Conservation (phyloP, 2,329 filamentous ascomycete genomes). For the Onygena corvina region DNA sequence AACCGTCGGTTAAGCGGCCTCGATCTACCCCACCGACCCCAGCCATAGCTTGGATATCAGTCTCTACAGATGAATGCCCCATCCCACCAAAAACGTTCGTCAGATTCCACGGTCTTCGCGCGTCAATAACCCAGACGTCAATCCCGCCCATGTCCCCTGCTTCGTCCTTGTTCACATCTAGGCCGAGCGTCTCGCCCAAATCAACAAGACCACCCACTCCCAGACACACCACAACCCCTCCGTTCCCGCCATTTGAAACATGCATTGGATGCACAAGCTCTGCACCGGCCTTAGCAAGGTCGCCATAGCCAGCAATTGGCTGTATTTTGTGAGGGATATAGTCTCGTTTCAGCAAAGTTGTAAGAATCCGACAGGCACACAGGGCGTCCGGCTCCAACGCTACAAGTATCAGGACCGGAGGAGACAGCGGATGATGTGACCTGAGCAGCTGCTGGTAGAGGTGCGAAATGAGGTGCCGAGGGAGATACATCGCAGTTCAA, state of each 20-base stretch:
- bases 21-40: slow-evolving; percentile 56
- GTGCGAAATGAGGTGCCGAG: slow-evolving; percentile 74
- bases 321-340: slow-evolving; percentile 97
- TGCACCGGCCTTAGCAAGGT: slow-evolving; percentile 66
- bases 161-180: slow-evolving; percentile 58
- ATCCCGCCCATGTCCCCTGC: slow-evolving; percentile 61
- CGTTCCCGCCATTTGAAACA: slow-evolving; percentile 67
- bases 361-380: slow-evolving; percentile 89
- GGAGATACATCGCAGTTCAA: slow-evolving; percentile 67
- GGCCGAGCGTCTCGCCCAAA: slow-evolving; percentile 63
- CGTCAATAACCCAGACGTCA: slow-evolving; percentile 88
- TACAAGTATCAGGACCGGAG: slow-evolving; percentile 81
- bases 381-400: slow-evolving; percentile 91
- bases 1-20: slow-evolving; percentile 59
- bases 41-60: slow-evolving; percentile 26
- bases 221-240: slow-evolving; percentile 81
- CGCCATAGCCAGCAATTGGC: slow-evolving; percentile 82
- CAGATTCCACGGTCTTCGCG: slow-evolving; percentile 86
- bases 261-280: slow-evolving; percentile 78
- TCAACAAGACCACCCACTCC: slow-evolving; percentile 89
- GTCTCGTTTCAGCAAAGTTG: slow-evolving; percentile 86
- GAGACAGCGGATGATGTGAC: slow-evolving; percentile 77
- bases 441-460: slow-evolving; percentile 81
- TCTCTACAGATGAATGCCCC: slow-evolving; percentile 27
- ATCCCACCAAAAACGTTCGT: slow-evolving; percentile 81